phyloP scores from a whole-genome alignment of 768 basidiomycete genomes.

The Cantharellus anzutake region DNA sequence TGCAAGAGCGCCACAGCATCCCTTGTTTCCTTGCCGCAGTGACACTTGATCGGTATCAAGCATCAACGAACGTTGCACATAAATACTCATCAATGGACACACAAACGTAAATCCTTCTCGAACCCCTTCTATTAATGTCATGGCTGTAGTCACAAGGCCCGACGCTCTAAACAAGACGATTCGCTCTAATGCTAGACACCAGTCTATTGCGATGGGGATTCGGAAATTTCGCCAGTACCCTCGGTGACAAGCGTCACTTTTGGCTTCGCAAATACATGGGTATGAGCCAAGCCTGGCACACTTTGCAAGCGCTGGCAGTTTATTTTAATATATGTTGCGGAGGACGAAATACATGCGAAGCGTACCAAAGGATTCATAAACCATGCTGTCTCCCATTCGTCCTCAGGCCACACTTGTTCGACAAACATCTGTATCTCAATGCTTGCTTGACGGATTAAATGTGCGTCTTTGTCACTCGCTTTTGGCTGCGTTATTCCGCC shows the following conservation, averaged over 20 bases:
- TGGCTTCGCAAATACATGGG: slow-evolving; percentile 63
- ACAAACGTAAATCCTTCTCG: not conserved
- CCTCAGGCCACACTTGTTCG: slow-evolving; percentile 42
- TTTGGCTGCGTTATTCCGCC: slow-evolving; percentile 35
- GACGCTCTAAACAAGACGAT: no score
- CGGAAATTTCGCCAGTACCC: no score
- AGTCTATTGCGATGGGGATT: no score
- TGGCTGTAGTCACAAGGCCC: no score
- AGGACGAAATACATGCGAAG: not conserved
- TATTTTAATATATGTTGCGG: slow-evolving; percentile 2
- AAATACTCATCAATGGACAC: not conserved
- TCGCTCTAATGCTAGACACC: no score
- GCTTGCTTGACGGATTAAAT: slow-evolving; percentile 21
- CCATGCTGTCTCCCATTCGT: slow-evolving; percentile 81
- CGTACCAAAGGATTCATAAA: slow-evolving; percentile 77
- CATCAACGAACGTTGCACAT: not conserved
- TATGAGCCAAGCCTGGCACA: slow-evolving; percentile 59
- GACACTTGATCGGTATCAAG: slow-evolving; percentile 5
- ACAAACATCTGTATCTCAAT: slow-evolving; percentile 46
- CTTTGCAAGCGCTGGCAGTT: slow-evolving; percentile 55
- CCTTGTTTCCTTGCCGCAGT: slow-evolving; percentile 9
- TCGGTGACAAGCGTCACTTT: not conserved
- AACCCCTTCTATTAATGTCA: no score
- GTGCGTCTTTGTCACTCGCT: slow-evolving; percentile 10
- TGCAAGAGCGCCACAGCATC: slow-evolving; percentile 6